Evolutionary conservation across 1,284 basidiomycete species (phyloP), one percentile per base, ranked within the genome.

Genomic region (Chondrostereum purpureum): DNA sequence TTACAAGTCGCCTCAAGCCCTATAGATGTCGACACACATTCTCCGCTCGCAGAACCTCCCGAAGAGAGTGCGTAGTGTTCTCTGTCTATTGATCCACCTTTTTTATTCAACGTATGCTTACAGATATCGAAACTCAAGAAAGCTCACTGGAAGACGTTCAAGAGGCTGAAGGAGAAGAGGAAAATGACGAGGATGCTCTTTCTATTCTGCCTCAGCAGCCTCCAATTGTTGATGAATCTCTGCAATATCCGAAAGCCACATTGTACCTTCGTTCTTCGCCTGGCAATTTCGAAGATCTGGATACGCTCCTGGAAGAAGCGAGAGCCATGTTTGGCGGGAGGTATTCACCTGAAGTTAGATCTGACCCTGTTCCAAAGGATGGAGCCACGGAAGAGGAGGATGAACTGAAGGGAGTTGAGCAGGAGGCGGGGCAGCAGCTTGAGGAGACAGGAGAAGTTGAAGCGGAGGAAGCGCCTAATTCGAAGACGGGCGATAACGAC

Each of bases 401-500:
- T 33, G 34, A 47, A n/a, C 43, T 48, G 21, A 33, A 45, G 13
- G 44, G 46, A 17, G 18, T 14, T 18, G 42, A 46, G 27, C 27
- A 31, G 27, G 27, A 31, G 8, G 27, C 8, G 36, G n/a, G 8
- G 27, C 27, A 31, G n/a, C 8, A 31, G 8, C 27, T 31, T 31
- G 27, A 8, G 8, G n/a, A 39, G 13, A 17, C 24, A 17, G 42
- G 5, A 4, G 36, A 34, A 13, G 43, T 43, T 23, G 51, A 50
- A 20, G 53, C 43, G 27, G 50, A 50, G 5, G 48, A 44, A n/a
- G 44, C 24, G 3, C 24, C 23, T 12, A 37, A 45, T 16, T 22
- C 11, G n/a, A 37, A 45, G 6, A n/a, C 14, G 13, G 35, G 19
- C 17, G 35, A 18, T 14, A 2, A n/a, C n/a, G n/a, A n/a, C n/a